Base-by-base conservation (phyloP, 352 stramenopile genomes). In the Pythium biforme region DNA sequence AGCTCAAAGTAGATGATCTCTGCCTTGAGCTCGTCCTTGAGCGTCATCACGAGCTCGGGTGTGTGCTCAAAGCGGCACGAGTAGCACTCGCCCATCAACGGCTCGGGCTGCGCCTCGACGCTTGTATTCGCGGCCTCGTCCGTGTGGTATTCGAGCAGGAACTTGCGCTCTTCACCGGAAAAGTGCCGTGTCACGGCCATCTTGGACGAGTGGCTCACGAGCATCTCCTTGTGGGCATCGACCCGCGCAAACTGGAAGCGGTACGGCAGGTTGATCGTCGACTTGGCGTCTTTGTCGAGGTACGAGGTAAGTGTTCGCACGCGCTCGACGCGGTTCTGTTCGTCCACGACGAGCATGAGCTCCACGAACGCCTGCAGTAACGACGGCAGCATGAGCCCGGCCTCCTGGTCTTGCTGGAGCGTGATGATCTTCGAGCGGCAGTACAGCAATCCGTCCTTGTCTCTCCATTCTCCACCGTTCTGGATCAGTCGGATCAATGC, bases 41-140 rank as follows among this genome's bases (percentile, higher is more conserved):
- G 77, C 10, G 75, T 83, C 68, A 92, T 86, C 27, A 90, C 62
- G 2, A 94, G 64, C 62, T 79, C 75, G 11, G 84, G 81, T 0
- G 81, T 92, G 61, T 93, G 72, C 27, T 93, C 87, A 69, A 94
- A 95, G 2, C 87, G 83, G 29, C 83, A 90, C n/a, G 87, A 94
- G 43, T 74, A 74, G 34, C 59, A 66, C 17, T 74, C 41, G 0
- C 51, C 22, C 26, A 47, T 39, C 0, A 45, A 22, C 17, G 37
- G 19, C 19, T 72, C 63, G 0, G 64, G 10, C 17, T 58, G 48
- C 27, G 49, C 64, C n/a, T 51, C 59, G 19, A 33, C 29, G 12
- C 34, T 69, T 17, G 64, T 57, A 12, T 62, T 46, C 2, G 55
- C 66, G 2, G 59, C 48, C 20, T 88, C 82, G 56, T 90, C 76